These are phyloP conservation scores for Aspergillus carlsbadensis DNA, from an alignment of 495 filamentous ascomycete genomes.

Conservation along the genomic window DNA sequence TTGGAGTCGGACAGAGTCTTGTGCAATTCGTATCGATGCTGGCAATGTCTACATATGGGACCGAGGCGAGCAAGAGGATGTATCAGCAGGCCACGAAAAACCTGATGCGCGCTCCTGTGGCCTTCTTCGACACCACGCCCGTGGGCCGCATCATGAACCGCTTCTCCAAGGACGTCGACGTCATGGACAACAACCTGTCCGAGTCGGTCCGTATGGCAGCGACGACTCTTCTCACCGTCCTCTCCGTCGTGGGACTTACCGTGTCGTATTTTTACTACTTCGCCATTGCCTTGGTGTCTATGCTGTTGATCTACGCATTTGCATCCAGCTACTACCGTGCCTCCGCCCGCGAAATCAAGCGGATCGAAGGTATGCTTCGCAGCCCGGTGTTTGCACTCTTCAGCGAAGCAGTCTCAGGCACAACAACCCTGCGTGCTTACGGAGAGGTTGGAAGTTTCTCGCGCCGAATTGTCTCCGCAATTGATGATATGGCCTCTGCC, in stretches of 20 bases:
- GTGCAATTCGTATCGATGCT: slow-evolving; percentile 76
- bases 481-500: slow-evolving; percentile 89
- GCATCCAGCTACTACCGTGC: slow-evolving; percentile 76
- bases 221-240: background rate
- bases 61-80: slow-evolving; percentile 94
- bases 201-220: background rate
- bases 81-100: slow-evolving; percentile 11
- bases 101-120: slow-evolving; percentile 98
- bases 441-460: slow-evolving; percentile 82
- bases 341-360: slow-evolving; percentile 92
- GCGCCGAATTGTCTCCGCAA: slow-evolving; percentile 91
- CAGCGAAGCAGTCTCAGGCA: slow-evolving; percentile 90
- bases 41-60: slow-evolving; percentile 74
- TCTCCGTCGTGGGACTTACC: slow-evolving; percentile 63
- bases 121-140: slow-evolving; percentile 96
- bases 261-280: slow-evolving; percentile 89
- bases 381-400: slow-evolving; percentile 98
- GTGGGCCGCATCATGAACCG: slow-evolving; percentile 94
- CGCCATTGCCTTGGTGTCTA: slow-evolving; percentile 18
- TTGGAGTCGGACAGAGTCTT: slow-evolving; percentile 79
- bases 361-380: slow-evolving; percentile 87
- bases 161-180: slow-evolving; percentile 69
- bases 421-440: slow-evolving; percentile 94
- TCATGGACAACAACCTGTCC: background rate
- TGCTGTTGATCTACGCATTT: background rate